Evolutionary conservation across 75 land plant genomes (phyloP).

Genomic region (Azolla pinnata): DNA sequence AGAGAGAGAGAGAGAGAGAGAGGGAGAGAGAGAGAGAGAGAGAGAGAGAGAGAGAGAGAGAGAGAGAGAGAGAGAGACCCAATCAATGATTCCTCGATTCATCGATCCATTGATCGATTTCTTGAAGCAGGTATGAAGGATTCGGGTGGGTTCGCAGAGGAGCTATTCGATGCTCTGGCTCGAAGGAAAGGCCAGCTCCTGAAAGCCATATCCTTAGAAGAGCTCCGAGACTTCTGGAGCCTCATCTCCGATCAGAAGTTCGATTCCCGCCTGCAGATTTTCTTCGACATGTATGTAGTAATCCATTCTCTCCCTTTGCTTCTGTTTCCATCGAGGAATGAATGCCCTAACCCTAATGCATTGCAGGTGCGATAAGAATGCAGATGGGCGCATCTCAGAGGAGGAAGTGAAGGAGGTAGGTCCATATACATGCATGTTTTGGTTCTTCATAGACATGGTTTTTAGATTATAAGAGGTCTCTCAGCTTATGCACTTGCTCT

Average conservation of each 20-base stretch:
- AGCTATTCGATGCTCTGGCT: constrained; percentile 57
- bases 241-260: constrained; percentile 63
- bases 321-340: not conserved
- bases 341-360: not conserved
- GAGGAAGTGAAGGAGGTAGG: constrained; percentile 42
- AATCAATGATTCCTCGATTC: not conserved
- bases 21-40: not conserved
- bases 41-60: constrained; percentile 1
- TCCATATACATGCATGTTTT: too few relatives aligned
- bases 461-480: too few relatives aligned
- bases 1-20: constrained; percentile 3
- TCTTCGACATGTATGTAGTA: constrained; percentile 64
- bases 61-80: not conserved
- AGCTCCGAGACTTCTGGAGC: constrained; percentile 56
- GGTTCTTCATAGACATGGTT: too few relatives aligned
- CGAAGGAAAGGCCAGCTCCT: constrained; percentile 38
- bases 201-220: constrained; percentile 32
- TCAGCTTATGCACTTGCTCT: not conserved
- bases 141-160: constrained; percentile 70
- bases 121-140: constrained; percentile 58
- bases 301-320: not conserved
- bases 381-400: constrained; percentile 50
- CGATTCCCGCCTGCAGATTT: constrained; percentile 64
- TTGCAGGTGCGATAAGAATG: constrained; percentile 51
- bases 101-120: not conserved